phyloP scores from a whole-genome alignment of 2,329 filamentous ascomycete species.

The Fusarium sp. region DNA sequence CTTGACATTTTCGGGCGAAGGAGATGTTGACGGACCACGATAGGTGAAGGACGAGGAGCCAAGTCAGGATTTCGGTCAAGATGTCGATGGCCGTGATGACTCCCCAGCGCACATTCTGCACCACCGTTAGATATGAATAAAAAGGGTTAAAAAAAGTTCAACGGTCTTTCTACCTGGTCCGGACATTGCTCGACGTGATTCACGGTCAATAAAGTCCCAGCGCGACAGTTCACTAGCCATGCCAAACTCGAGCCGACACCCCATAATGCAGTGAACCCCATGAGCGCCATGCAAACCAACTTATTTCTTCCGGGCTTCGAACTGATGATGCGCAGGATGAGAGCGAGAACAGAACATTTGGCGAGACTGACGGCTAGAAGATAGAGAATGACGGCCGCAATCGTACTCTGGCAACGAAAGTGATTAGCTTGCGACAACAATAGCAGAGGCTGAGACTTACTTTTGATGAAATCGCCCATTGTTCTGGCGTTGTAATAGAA shows the following conservation, averaged over 20 bases:
- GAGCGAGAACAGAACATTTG: conserved; percentile 39
- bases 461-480: conserved; percentile 28
- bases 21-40: conserved; percentile 36
- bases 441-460: not conserved
- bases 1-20: conserved; percentile 29
- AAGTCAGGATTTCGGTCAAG: conserved; percentile 21
- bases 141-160: no score
- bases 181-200: conserved; percentile 25
- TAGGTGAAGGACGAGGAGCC: conserved; percentile 24
- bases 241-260: conserved; percentile 14
- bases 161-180: conserved; percentile 23
- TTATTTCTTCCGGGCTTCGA: conserved; percentile 33
- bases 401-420: not conserved
- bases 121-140: no score
- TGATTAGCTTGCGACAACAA: not conserved
- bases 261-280: conserved; percentile 23
- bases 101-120: conserved; percentile 25
- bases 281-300: conserved; percentile 20
- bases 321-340: conserved; percentile 37
- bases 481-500: conserved; percentile 19
- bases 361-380: conserved; percentile 21
- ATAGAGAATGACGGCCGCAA: conserved; percentile 21
- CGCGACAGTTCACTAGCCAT: conserved; percentile 26
- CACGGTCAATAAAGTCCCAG: conserved; percentile 5
- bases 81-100: conserved; percentile 32